A percentile compares a stretch with the other conserved stretches of the same genome.
phyloP scores from a whole-genome alignment of 345 rosid species.

The Heritiera littoralis region DNA sequence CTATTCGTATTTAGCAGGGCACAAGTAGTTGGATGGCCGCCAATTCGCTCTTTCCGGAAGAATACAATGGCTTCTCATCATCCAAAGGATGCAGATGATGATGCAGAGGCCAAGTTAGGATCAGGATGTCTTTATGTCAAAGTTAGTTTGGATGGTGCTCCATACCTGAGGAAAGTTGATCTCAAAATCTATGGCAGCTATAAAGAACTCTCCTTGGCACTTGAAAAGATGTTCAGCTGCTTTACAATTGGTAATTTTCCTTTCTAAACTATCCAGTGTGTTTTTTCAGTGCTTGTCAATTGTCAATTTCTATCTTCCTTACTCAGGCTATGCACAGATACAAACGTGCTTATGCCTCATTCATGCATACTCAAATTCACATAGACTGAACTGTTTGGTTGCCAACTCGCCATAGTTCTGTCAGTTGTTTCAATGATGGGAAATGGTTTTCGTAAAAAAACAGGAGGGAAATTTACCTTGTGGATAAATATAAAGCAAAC shows the following conservation, averaged over 20 bases:
- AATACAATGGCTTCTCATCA: conserved; percentile 65
- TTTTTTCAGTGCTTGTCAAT: background rate
- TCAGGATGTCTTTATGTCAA: conserved; percentile 63
- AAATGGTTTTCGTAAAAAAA: background rate
- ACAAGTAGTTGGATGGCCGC: conserved; percentile 90
- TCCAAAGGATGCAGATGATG: conserved; percentile 47
- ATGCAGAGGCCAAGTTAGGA: conserved; percentile 45
- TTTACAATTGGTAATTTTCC: conserved; percentile 59
- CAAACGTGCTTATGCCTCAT: background rate
- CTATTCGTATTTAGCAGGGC: conserved; percentile 40
- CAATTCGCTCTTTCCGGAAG: conserved; percentile 72
- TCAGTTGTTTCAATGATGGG: background rate
- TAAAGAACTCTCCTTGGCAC: conserved; percentile 52
- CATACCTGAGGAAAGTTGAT: conserved; percentile 76
- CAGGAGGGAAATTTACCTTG: background rate
- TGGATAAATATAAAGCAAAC: background rate
- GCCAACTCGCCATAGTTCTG: background rate
- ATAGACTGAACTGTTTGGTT: background rate
- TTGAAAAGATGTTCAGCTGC: conserved; percentile 79
- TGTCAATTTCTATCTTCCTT: background rate
- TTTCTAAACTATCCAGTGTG: background rate
- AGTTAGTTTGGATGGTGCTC: conserved; percentile 86
- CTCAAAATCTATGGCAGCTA: conserved; percentile 64
- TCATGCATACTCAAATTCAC: background rate
- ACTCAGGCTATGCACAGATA: background rate